Base-by-base conservation (phyloP, 2,329 filamentous ascomycete species). In the Aspergillus jensenii region DNA sequence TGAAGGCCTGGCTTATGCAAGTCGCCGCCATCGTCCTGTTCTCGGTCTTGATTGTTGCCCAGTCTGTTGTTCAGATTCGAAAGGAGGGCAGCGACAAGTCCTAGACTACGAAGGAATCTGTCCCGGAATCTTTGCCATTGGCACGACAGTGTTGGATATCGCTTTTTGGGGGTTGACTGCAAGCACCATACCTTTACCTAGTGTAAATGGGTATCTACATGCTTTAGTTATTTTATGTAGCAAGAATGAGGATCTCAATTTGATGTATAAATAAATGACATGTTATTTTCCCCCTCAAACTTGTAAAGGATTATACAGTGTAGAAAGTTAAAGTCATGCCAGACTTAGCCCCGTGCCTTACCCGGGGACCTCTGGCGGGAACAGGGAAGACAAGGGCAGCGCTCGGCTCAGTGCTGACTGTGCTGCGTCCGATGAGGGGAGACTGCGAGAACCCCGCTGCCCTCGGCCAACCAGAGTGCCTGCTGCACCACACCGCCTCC, bases 1-100 rank as follows among this genome's bases (percentile, higher is more conserved):
- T 82, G 75, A 96, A 96, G 84, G 81, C 88, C 65, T 80, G 86
- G 61, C 72, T 79, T 35, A 80, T 91, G 56, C 72, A 81, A 48
- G 55, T 84, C 15, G 81, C 74, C 3, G 68, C 71, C 3, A 70
- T 81, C 8, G 62, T 87, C 23, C 21, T 62, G 27, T 59, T 62
- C 44, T 39, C 49, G 6, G 6, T 49, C n/a, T 19, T 55, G 7
- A 27, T 35, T 56, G 62, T 23, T 7, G 56, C 35, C 19, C 46
- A 59, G 54, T 35, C 59, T 27, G 46, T 59, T 17, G 59, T 27
- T 25, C 19, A 55, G 8, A 31, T 31, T 11, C 27, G 27, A 31
- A 31, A 31, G 27, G 27, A 54, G 21, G 4, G 35, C 6, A 31
- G 23, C 17, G 44, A 41, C 43, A 41, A 45, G 33, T 39, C 47